A percentile compares a stretch with the other conserved stretches of the same genome.
Conservation (phyloP, 495 filamentous ascomycete species). For the Mytilinidion resinicola region DNA sequence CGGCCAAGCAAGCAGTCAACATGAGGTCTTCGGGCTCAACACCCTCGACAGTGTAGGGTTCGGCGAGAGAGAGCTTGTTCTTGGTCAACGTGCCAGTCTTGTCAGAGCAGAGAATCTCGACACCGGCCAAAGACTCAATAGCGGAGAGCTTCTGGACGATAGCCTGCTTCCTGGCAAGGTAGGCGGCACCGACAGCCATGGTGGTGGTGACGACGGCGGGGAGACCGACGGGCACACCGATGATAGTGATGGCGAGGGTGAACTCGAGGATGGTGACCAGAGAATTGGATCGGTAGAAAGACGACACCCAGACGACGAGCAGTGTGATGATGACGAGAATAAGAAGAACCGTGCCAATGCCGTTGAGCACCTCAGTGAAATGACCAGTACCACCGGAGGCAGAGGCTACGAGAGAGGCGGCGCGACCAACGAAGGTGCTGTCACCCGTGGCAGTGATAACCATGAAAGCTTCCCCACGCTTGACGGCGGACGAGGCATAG, state of each 20-base stretch:
- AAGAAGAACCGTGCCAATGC: slow-evolving; percentile 76
- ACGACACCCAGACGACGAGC: slow-evolving; percentile 75
- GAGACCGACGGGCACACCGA: slow-evolving; percentile 93
- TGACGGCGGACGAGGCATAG: slow-evolving; percentile 81
- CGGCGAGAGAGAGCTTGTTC: slow-evolving; percentile 81
- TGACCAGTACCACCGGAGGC: slow-evolving; percentile 68
- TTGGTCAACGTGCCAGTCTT: slow-evolving; percentile 93
- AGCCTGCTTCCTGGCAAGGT: slow-evolving; percentile 89
- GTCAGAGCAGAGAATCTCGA: slow-evolving; percentile 95
- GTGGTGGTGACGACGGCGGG: slow-evolving; percentile 93
- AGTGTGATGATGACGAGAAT: slow-evolving; percentile 74
- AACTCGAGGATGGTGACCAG: slow-evolving; percentile 74
- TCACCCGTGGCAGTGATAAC: slow-evolving; percentile 78
- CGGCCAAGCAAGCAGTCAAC: slow-evolving; percentile 84
- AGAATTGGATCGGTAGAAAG: slow-evolving; percentile 76
- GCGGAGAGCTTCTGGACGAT: slow-evolving; percentile 95
- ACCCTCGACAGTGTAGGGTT: slow-evolving; percentile 75
- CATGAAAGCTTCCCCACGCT: slow-evolving; percentile 80
- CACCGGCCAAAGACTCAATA: slow-evolving; percentile 88
- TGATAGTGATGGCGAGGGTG: slow-evolving; percentile 80
- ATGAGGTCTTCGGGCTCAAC: slow-evolving; percentile 79
- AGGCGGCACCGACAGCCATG: slow-evolving; percentile 92
- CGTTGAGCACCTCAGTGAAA: slow-evolving; percentile 83
- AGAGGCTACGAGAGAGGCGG: slow-evolving; percentile 74
- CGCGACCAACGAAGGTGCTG: slow-evolving; percentile 81